Conservation (phyloP, 495 filamentous ascomycete genomes). For the Aspergillus cristatus region DNA sequence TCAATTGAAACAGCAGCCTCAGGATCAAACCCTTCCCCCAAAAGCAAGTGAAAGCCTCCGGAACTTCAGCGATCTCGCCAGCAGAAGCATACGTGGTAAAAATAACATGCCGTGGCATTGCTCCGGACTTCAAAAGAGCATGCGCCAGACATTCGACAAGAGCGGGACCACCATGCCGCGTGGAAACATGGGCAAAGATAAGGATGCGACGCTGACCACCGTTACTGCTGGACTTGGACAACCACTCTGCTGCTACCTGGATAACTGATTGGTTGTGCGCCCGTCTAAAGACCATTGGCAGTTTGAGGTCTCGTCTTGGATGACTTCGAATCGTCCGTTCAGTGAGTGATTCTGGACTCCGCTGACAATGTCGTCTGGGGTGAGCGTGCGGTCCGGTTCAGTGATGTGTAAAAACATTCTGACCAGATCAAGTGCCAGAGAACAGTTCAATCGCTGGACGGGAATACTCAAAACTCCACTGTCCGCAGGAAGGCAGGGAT, state of each 20-base stretch:
- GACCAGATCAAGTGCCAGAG: conserved; percentile 26
- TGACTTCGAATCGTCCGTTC: conserved; percentile 37
- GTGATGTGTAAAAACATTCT: conserved; percentile 15
- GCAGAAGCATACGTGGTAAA: conserved; percentile 20
- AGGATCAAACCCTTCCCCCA: too few relatives aligned
- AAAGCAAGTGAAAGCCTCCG: too few relatives aligned
- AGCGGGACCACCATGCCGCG: conserved; percentile 24
- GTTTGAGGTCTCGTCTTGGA: conserved; percentile 13
- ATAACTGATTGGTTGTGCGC: conserved; percentile 43
- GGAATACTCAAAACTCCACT: conserved; percentile 15
- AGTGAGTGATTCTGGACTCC: conserved; percentile 31
- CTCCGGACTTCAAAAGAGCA: conserved; percentile 13
- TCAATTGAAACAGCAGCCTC: conserved; percentile 13
- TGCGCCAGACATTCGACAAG: conserved; percentile 21
- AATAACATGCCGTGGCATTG: conserved; percentile 21
- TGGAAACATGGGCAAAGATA: conserved; percentile 34
- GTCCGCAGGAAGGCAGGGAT: conserved; percentile 21
- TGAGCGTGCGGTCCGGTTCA: conserved; percentile 11
- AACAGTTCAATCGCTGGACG: conserved; percentile 33
- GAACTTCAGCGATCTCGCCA: conserved; percentile 20
- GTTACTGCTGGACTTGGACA: conserved; percentile 9
- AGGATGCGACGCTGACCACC: conserved; percentile 13
- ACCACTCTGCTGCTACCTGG: conserved; percentile 32
- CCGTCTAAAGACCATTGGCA: conserved; percentile 38
- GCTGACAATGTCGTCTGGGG: conserved; percentile 13